Percentiles rank a stretch among this genome's conserved stretches.
These are phyloP conservation scores for Wickerhamomyces queroliae DNA, from an alignment of 805 yeast genomes.

Conservation along the genomic window DNA sequence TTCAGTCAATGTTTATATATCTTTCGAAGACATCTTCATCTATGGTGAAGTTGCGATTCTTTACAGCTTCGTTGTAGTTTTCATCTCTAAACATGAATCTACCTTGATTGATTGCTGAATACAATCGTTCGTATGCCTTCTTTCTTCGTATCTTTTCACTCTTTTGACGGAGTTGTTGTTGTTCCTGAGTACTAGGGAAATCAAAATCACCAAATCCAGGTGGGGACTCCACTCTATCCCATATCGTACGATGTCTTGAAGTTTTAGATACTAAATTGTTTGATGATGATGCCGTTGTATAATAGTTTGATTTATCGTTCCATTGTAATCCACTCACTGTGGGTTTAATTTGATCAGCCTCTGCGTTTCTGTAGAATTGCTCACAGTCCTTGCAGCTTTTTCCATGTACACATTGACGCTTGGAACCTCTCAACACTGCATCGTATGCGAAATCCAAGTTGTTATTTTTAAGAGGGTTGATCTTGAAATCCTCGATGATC, in stretches of 20 bases:
- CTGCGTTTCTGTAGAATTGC: constrained; percentile 25
- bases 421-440: constrained; percentile 28
- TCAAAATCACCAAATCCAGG: constrained; percentile 57
- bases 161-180: constrained; percentile 29
- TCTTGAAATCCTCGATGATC: constrained; percentile 32
- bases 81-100: constrained; percentile 41
- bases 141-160: constrained; percentile 27
- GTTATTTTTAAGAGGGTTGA: constrained; percentile 27
- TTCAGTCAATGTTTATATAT: neutral
- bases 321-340: constrained; percentile 23
- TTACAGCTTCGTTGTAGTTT: constrained; percentile 31
- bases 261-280: constrained; percentile 15
- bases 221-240: constrained; percentile 39
- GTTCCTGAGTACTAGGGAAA: constrained; percentile 54
- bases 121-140: constrained; percentile 38
- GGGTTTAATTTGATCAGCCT: constrained; percentile 14
- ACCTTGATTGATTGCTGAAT: constrained; percentile 35
- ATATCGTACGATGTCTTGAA: constrained; percentile 21
- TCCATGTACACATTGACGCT: constrained; percentile 29
- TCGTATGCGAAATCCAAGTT: constrained; percentile 25
- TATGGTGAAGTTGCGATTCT: constrained; percentile 24
- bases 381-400: constrained; percentile 27
- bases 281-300: neutral
- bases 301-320: constrained; percentile 12
- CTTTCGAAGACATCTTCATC: constrained; percentile 13